These are phyloP conservation scores for Mixia osmundae DNA, from an alignment of 1,284 basidiomycete species.

Conservation along the genomic window DNA sequence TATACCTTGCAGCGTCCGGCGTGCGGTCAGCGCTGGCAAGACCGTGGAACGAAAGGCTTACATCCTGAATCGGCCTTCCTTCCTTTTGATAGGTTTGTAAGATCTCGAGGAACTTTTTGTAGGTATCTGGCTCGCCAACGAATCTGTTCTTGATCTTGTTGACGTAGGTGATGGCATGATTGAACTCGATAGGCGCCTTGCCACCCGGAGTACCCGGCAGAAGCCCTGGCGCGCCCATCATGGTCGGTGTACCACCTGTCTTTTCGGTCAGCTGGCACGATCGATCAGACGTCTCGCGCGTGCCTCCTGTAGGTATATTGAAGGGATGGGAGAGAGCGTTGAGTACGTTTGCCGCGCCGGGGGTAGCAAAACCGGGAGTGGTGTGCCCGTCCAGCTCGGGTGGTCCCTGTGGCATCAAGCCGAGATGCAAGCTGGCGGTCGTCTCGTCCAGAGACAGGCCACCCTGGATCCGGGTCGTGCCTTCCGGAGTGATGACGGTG, in stretches of 20 bases:
- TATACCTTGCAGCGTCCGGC: slow-evolving; percentile 33
- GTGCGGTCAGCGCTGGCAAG: not conserved
- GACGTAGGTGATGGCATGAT: slow-evolving; percentile 91
- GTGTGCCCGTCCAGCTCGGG: slow-evolving; percentile 3
- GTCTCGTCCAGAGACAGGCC: too few relatives aligned
- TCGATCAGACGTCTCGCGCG: too few relatives aligned
- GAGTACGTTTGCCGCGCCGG: too few relatives aligned
- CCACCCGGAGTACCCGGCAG: too few relatives aligned
- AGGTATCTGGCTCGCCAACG: slow-evolving; percentile 69
- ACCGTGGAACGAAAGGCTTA: not conserved
- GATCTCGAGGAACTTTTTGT: slow-evolving; percentile 96
- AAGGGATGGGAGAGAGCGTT: too few relatives aligned
- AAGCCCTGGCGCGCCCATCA: too few relatives aligned
- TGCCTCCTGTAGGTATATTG: too few relatives aligned
- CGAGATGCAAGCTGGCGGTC: too few relatives aligned
- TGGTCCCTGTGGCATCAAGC: slow-evolving; percentile 2
- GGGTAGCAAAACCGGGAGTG: too few relatives aligned
- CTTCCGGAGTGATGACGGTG: slow-evolving; percentile 6
- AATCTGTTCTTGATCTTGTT: slow-evolving; percentile 97
- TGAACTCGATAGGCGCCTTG: slow-evolving; percentile 40
- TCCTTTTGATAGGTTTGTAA: slow-evolving; percentile 95
- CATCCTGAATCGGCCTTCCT: slow-evolving; percentile 57
- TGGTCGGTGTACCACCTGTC: too few relatives aligned
- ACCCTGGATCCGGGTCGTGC: slow-evolving; percentile 1
- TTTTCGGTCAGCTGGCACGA: too few relatives aligned